Percentiles rank a stretch among this genome's conserved stretches.
Evolutionary conservation across 768 basidiomycete species (phyloP).

Genomic region (Trametes sanguinea): DNA sequence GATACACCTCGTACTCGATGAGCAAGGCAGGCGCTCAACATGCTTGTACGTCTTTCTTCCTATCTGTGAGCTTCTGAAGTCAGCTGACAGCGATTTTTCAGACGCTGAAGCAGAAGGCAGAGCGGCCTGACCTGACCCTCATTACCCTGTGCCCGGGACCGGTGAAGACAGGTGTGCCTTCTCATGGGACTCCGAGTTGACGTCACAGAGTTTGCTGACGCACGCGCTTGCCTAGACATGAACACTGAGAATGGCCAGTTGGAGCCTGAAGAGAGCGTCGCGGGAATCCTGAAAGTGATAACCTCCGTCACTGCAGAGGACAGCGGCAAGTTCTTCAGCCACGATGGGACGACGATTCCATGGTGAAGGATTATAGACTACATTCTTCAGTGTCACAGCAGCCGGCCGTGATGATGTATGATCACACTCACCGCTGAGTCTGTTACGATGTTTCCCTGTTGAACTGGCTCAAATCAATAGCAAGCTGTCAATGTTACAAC

Average conservation of each 20-base stretch:
- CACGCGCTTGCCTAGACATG: slow-evolving; percentile 10
- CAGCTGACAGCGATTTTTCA: background rate
- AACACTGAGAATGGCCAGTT: slow-evolving; percentile 10
- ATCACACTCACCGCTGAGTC: too few species aligned
- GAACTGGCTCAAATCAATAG: too few species aligned
- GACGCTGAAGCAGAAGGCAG: slow-evolving; percentile 26
- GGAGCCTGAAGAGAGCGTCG: slow-evolving; percentile 12
- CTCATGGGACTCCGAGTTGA: too few species aligned
- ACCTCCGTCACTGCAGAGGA: background rate
- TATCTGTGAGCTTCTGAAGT: background rate
- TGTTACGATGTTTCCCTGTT: too few species aligned
- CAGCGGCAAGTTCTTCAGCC: slow-evolving; percentile 18
- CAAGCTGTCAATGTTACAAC: too few species aligned
- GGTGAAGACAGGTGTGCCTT: slow-evolving; percentile 26
- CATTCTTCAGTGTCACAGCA: too few species aligned
- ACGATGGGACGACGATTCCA: slow-evolving; percentile 10
- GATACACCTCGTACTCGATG: slow-evolving; percentile 33
- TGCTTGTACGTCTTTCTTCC: slow-evolving; percentile 35
- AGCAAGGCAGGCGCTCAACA: slow-evolving; percentile 42
- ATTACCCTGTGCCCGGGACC: slow-evolving; percentile 27
- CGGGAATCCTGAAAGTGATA: slow-evolving; percentile 11
- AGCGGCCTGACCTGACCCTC: slow-evolving; percentile 35
- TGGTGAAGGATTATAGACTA: slow-evolving; percentile 6
- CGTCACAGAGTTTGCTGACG: too few species aligned
- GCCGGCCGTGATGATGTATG: too few species aligned